Base-by-base conservation (phyloP, 768 basidiomycete species). In the Boletus rubroflammeus region DNA sequence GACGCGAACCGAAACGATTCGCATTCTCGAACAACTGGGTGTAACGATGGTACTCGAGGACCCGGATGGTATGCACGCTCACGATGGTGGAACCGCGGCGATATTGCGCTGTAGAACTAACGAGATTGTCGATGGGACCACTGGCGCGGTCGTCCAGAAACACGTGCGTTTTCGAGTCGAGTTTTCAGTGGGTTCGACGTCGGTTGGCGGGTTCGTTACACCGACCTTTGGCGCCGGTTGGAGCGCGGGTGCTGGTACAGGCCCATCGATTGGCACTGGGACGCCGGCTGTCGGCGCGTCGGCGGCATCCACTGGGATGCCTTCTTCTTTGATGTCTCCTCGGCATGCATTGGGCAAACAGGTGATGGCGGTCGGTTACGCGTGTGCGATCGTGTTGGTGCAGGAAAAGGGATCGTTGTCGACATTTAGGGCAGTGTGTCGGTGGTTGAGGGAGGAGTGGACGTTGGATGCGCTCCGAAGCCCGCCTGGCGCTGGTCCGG, bases 361-460 rank as follows among this genome's bases (percentile, higher is more conserved):
- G 5, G 47, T 51, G 31, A 64, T 67, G 31, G 51, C 55, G 31
- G 49, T 52, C 10, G 69, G 64, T n/a, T 81, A 76, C 59, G 67
- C 76, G 51, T 89, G 88, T 40, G 83, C 83, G 40, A 80, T 95
- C 56, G 83, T 85, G 51, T 73, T 98, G 61, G 80, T 90, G 23
- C 85, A 90, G 59, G 94, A 97, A 76, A 97, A 93, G 71, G 95
- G 95, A 25, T 90, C 93, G 6, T 79, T 88, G 65, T 87, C 91
- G 51, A 86, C 89, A 43, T 96, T 97, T 76, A 86, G 85, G 69
- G 74, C 78, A 6, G 76, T 93, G 11, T 90, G 87, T 76, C 81
- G 81, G 64, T 80, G 81, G 59, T 68, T 95, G 60, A 81, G 85
- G 64, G 82, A 84, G 38, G 80, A 83, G 58, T 93, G 91, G 82